Conservation (phyloP, 495 filamentous ascomycete species). For the Choiromyces venosus region DNA sequence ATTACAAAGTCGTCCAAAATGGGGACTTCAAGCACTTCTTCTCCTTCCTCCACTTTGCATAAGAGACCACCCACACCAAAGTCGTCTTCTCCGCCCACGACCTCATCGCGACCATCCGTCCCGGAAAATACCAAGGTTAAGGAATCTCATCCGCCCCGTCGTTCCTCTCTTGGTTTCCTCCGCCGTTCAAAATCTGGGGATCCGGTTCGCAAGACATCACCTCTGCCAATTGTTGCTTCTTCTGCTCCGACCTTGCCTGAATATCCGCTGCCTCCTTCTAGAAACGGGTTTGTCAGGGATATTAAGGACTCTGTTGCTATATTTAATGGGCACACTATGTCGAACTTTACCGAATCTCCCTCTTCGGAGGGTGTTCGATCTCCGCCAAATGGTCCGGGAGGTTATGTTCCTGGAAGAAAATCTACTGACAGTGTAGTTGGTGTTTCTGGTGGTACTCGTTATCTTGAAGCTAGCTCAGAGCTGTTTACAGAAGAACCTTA, state of each 20-base stretch:
- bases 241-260: slow-evolving; percentile 71
- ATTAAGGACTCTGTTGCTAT: slow-evolving; percentile 62
- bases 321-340: slow-evolving; percentile 50
- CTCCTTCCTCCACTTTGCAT: slow-evolving; percentile 13
- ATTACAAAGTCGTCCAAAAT: slow-evolving; percentile 10
- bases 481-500: slow-evolving; percentile 60
- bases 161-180: slow-evolving; percentile 59
- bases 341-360: slow-evolving; percentile 39
- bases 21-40: slow-evolving; percentile 17
- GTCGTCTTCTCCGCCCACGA: slow-evolving; percentile 22
- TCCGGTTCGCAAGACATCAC: slow-evolving; percentile 61
- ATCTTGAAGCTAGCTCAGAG: slow-evolving; percentile 34
- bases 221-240: slow-evolving; percentile 47
- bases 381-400: slow-evolving; percentile 40
- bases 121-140: slow-evolving; percentile 34
- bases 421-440: slow-evolving; percentile 44
- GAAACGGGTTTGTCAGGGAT: slow-evolving; percentile 66
- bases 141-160: slow-evolving; percentile 41
- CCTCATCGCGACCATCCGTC: slow-evolving; percentile 17
- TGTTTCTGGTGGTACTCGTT: slow-evolving; percentile 15
- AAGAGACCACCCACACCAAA: slow-evolving; percentile 31
- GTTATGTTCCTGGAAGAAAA: slow-evolving; percentile 44
- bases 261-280: slow-evolving; percentile 57
- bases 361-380: slow-evolving; percentile 47
- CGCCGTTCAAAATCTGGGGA: slow-evolving; percentile 76